phyloP scores from a whole-genome alignment of 805 yeast genomes.

The Spencermartinsiella europaea region DNA sequence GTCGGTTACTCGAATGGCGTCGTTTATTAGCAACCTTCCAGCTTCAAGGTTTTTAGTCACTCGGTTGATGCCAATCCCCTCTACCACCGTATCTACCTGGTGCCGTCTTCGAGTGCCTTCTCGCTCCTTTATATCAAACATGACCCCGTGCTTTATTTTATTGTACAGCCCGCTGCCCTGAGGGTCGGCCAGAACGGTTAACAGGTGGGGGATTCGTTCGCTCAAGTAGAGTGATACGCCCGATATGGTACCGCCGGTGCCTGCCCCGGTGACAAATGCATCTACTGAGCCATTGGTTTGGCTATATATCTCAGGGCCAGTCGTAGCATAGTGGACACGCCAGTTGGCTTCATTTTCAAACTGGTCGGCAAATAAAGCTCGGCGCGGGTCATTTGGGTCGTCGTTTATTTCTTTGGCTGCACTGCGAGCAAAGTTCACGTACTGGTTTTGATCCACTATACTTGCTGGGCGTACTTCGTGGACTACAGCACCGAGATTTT shows the following conservation, averaged over 20 bases:
- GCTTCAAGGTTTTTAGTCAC: slow-evolving; percentile 72
- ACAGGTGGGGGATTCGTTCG: slow-evolving; percentile 39
- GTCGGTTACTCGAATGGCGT: slow-evolving; percentile 74
- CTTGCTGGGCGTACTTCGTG: slow-evolving; percentile 91
- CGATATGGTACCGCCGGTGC: slow-evolving; percentile 96
- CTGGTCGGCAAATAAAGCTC: slow-evolving; percentile 89
- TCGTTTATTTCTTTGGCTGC: slow-evolving; percentile 49
- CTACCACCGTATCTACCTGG: slow-evolving; percentile 92
- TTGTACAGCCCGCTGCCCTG: slow-evolving; percentile 92
- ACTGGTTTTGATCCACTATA: slow-evolving; percentile 88
- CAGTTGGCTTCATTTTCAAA: slow-evolving; percentile 92
- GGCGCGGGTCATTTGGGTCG: slow-evolving; percentile 35
- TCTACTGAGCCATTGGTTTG: slow-evolving; percentile 67
- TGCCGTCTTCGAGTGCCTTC: slow-evolving; percentile 94
- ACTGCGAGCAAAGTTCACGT: slow-evolving; percentile 78
- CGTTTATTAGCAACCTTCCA: slow-evolving; percentile 70
- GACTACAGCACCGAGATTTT: slow-evolving; percentile 72
- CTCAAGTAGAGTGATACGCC: slow-evolving; percentile 80
- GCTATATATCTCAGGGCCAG: slow-evolving; percentile 88
- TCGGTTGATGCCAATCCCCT: slow-evolving; percentile 89
- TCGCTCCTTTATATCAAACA: slow-evolving; percentile 83
- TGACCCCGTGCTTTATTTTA: slow-evolving; percentile 81
- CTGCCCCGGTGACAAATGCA: slow-evolving; percentile 84
- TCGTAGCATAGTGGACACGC: slow-evolving; percentile 71
- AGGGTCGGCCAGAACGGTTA: slow-evolving; percentile 80